Evolutionary conservation across 257 asterid genomes (phyloP), one percentile per base, ranked within the genome.

Genomic region (Petunia axillaris): DNA sequence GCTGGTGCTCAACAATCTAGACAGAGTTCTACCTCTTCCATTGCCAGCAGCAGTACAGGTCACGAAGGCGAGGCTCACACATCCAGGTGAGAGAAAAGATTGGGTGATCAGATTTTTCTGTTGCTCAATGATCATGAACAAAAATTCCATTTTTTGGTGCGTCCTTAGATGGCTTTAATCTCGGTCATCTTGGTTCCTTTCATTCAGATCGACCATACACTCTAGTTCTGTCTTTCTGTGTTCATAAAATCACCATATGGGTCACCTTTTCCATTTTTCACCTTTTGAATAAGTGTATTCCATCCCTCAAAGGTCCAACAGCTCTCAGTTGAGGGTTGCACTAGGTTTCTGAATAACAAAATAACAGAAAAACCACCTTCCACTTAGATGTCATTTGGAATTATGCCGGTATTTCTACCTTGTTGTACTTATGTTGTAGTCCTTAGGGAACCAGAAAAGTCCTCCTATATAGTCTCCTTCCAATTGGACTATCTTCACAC

Each of bases 21-120:
- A 40, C 89, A 73, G 73, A 84, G 82, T 44, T 67, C 85, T 8
- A 64, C 81, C 70, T 80, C 86, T 81, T 65, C 91, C 63, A 79
- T 74, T 25, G 82, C 83, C 53, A 83, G 82, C 62, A 71, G 83
- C 37, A 60, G 73, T 62, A 44, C 76, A 52, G 78, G 81, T 54
- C 88, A 38, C 40, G 92, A 88, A 71, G 88, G 87, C 68, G 94
- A 84, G 88, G 79, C 79, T 79, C 89, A 40, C 80, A 73, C 88
- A 52, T 89, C 96, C 63, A 89, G 87, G 87, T 89, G 88, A 90
- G 81, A 48, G 50, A 73, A 82, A 73, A 46, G 57, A 67, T 59
- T 43, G 74, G 62, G 83, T 41, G 36, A 39, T 81, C 64, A 4
- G 52, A 70, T 73, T 77, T 75, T 58, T 58, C 71, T 80, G 50